Evolutionary conservation across 495 filamentous ascomycete genomes (phyloP).

Genomic region (Neurospora sp.): DNA sequence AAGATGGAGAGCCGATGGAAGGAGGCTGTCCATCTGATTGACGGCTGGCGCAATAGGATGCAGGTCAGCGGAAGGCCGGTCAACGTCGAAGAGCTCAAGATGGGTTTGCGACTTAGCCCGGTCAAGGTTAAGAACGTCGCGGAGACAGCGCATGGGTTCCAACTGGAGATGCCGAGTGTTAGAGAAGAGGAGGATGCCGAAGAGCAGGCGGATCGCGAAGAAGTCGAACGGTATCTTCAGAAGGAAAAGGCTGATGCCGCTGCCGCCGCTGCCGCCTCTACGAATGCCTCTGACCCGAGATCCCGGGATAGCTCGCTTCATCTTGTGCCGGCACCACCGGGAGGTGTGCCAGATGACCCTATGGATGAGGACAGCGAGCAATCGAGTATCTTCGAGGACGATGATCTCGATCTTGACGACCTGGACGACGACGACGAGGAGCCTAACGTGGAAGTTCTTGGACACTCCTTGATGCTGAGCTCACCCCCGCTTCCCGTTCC

Average conservation of each 20-base stretch:
- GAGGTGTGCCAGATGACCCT: slow-evolving; percentile 21
- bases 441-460: slow-evolving; percentile 39
- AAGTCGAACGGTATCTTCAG: not conserved
- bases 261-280: not conserved
- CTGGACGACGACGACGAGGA: slow-evolving; percentile 40
- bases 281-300: not conserved
- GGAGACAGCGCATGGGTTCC: slow-evolving; percentile 30
- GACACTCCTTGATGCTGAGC: slow-evolving; percentile 29
- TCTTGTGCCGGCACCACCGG: slow-evolving; percentile 24
- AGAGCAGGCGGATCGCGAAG: slow-evolving; percentile 6
- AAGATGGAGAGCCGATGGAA: slow-evolving; percentile 86
- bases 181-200: slow-evolving; percentile 29
- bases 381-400: slow-evolving; percentile 43
- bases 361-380: slow-evolving; percentile 27
- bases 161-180: slow-evolving; percentile 29
- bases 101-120: slow-evolving; percentile 59
- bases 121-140: slow-evolving; percentile 45
- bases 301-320: slow-evolving; percentile 14
- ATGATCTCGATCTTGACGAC: slow-evolving; percentile 38
- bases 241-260: not conserved
- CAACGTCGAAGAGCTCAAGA: slow-evolving; percentile 72
- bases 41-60: slow-evolving; percentile 83
- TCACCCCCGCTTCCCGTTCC: slow-evolving; percentile 25
- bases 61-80: slow-evolving; percentile 67
- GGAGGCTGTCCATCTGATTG: slow-evolving; percentile 83